These are phyloP conservation scores for Ampelocalamus luodianensis DNA, from an alignment of 176 grass and related monocot species.

Conservation along the genomic window DNA sequence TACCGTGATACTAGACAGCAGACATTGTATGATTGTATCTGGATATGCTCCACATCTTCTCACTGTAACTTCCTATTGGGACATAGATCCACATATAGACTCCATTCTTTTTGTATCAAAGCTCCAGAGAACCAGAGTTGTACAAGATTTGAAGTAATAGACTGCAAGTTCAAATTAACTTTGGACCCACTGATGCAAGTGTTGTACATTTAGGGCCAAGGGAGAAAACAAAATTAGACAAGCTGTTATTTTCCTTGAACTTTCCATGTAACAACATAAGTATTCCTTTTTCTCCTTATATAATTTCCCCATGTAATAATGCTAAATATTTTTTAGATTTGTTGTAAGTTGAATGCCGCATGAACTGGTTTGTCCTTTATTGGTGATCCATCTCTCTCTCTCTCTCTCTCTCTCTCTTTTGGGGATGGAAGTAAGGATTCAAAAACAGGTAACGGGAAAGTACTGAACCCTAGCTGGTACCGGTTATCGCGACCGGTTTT, in stretches of 20 bases:
- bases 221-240: neutral
- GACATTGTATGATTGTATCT: constrained; percentile 53
- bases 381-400: no score
- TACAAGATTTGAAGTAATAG: constrained; percentile 19
- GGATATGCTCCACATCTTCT: constrained; percentile 51
- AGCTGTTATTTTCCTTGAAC: neutral
- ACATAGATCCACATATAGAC: constrained; percentile 51
- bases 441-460: no score
- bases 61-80: constrained; percentile 46
- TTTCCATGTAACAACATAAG: neutral
- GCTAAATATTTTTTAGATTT: neutral
- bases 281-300: neutral
- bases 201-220: constrained; percentile 23
- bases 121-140: constrained; percentile 31
- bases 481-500: no score
- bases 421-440: no score
- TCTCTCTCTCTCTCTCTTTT: no score
- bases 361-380: neutral
- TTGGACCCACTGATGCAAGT: constrained; percentile 5
- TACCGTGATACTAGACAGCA: constrained; percentile 55
- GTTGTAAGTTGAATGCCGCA: no score
- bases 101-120: constrained; percentile 60
- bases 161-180: constrained; percentile 19
- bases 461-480: no score
- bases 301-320: neutral